Base-by-base conservation (phyloP, 2,329 filamentous ascomycete genomes). In the Diplodia intermedia region DNA sequence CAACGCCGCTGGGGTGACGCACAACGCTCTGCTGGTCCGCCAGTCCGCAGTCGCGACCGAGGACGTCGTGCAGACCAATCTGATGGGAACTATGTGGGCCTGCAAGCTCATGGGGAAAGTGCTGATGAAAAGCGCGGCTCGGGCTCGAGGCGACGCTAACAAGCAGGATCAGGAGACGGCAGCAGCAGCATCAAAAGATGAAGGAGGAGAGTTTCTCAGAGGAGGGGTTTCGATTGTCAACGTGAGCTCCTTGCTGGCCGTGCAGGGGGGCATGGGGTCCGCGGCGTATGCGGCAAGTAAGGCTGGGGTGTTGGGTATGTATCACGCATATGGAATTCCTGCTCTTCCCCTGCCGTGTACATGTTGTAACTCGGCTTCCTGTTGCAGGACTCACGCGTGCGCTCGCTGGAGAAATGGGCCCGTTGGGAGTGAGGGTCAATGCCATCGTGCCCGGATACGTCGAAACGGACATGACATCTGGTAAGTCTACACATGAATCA, bases 381-480 rank as follows among this genome's bases (percentile, higher is more conserved):
- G 26, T 31, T 20, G 12, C 75, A 91, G 90, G 86, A 69, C 85
- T 93, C 72, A 93, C 90, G 26, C 85, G 89, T 68, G 86, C 89
- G 67, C 81, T 92, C 3, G 88, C 88, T 52, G 83, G 80, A 61
- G 89, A 93, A 79, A 79, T 89, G 72, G 86, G 86, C 63, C 79
- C 82, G 69, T 82, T 83, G 57, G 85, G 86, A 60, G 85, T 97
- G 68, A 85, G 93, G 36, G 90, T 92, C 56, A 97, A 97, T 80
- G 90, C 90, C 33, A 87, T 97, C 71, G 82, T 94, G 52, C 93
- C 93, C 0, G 93, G 93, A 7, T 97, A 94, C 82, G 89, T 96
- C 72, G 84, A 91, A 68, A 94, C 92, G 55, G 86, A 88, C 57
- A 96, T 97, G 92, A 92, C 90, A 72, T 80, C 86, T 76, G 83